Percentiles rank a stretch among this genome's conserved stretches.
phyloP scores from a whole-genome alignment of 768 basidiomycete species.

The Xerocomellus amylosporus region DNA sequence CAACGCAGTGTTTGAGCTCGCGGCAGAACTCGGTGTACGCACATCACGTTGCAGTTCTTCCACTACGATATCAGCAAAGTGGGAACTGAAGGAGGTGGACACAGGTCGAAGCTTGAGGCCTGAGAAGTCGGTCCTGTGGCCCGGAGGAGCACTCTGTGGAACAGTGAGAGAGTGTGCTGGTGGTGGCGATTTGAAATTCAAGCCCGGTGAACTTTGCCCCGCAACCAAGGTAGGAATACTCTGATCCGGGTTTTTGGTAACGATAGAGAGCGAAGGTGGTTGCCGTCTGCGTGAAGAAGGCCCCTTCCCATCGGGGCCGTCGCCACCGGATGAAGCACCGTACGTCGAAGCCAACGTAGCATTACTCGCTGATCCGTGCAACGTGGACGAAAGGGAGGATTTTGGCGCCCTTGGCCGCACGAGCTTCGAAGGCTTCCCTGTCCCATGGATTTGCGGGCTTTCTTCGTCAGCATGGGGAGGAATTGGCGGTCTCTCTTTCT shows the following conservation, averaged over 20 bases:
- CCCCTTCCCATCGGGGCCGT: conserved; percentile 19
- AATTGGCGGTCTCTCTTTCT: conserved; percentile 52
- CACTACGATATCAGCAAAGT: conserved; percentile 51
- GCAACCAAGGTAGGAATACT: conserved; percentile 9
- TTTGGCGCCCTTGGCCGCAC: conserved; percentile 38
- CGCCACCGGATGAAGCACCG: conserved; percentile 3
- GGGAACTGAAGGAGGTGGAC: conserved; percentile 70
- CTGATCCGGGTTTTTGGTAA: conserved; percentile 23
- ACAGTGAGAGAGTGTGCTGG: conserved; percentile 16
- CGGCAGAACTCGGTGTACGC: conserved; percentile 50
- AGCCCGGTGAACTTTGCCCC: conserved; percentile 12
- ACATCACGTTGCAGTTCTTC: conserved; percentile 39
- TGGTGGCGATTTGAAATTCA: conserved; percentile 8
- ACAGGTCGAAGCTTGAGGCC: conserved; percentile 69
- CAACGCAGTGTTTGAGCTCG: conserved; percentile 38
- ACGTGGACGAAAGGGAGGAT: conserved; percentile 39
- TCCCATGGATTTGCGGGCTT: conserved; percentile 19
- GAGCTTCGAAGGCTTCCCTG: conserved; percentile 31
- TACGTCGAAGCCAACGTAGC: conserved; percentile 16
- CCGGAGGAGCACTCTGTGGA: conserved; percentile 66
- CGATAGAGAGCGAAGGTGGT: conserved; percentile 31
- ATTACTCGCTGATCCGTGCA: conserved; percentile 24
- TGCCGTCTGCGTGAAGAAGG: conserved; percentile 27
- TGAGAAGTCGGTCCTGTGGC: conserved; percentile 54
- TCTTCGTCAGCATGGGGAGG: conserved; percentile 45